Percentiles rank a stretch among this genome's conserved stretches.
phyloP scores from a whole-genome alignment of 2,329 filamentous ascomycete species.

The Fusarium sp. region DNA sequence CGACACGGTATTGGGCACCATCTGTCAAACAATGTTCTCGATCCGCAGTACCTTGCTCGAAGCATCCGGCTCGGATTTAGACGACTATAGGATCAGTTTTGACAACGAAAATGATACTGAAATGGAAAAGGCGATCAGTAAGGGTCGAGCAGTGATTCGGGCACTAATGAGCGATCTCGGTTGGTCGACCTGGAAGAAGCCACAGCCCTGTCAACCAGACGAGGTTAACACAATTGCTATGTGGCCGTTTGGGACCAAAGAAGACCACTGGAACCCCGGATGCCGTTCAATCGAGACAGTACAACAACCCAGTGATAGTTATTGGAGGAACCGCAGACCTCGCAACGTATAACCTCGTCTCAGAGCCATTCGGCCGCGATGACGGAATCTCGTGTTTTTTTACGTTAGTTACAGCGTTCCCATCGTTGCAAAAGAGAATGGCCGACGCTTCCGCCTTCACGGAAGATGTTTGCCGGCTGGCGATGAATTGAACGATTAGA shows the following conservation, averaged over 20 bases:
- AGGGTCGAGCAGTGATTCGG: conserved; percentile 30
- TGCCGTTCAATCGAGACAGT: conserved; percentile 45
- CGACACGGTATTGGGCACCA: conserved; percentile 47
- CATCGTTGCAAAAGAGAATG: neutral
- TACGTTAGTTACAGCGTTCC: neutral
- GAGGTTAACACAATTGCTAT: conserved; percentile 71
- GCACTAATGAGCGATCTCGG: conserved; percentile 59
- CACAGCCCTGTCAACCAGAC: conserved; percentile 60
- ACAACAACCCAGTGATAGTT: conserved; percentile 16
- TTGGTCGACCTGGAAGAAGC: conserved; percentile 70
- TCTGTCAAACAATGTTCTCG: conserved; percentile 50
- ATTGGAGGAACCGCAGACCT: conserved; percentile 34
- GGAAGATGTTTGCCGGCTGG: neutral
- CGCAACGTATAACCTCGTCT: neutral
- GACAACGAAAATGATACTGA: neutral
- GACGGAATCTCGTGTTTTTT: neutral
- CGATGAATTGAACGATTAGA: neutral
- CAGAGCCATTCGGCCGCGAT: neutral
- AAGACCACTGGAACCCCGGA: conserved; percentile 59
- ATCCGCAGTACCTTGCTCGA: conserved; percentile 34
- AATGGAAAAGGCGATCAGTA: conserved; percentile 27
- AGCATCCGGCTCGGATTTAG: conserved; percentile 11
- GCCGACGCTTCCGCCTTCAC: neutral
- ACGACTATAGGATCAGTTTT: conserved; percentile 10
- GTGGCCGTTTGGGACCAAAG: conserved; percentile 65